Evolutionary conservation across 179 eudicot genomes (phyloP).

Genomic region (Silene coronaria): DNA sequence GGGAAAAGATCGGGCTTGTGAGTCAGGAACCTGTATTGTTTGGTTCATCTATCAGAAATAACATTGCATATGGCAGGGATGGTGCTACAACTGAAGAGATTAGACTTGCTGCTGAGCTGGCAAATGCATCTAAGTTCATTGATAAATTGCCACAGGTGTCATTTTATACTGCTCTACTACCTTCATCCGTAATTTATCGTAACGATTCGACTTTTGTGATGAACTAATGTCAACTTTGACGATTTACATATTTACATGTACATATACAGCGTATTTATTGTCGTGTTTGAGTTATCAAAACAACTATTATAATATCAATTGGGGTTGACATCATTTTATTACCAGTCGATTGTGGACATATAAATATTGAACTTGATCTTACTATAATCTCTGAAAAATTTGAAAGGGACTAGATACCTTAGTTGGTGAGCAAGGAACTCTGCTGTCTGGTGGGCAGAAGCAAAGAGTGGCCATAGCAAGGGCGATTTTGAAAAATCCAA

Average conservation of each 20-base stretch:
- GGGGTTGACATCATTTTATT: not conserved
- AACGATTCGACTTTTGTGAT: too few relatives aligned
- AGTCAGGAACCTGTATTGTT: conserved; percentile 28
- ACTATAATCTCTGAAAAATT: conserved; percentile 1
- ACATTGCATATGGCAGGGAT: conserved; percentile 27
- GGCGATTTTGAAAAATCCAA: conserved; percentile 64
- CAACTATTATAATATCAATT: not conserved
- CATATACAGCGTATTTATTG: not conserved
- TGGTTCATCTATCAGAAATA: conserved; percentile 20
- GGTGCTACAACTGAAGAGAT: conserved; percentile 26
- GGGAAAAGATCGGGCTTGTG: conserved; percentile 26
- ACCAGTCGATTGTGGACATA: not conserved
- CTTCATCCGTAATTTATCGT: not conserved
- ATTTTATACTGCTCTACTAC: conserved; percentile 1
- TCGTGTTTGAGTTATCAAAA: not conserved
- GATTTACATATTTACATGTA: too few relatives aligned
- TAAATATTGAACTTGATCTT: not conserved
- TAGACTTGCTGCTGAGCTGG: conserved; percentile 21
- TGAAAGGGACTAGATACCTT: conserved; percentile 56
- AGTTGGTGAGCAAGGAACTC: conserved; percentile 69
- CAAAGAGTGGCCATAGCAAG: conserved; percentile 71
- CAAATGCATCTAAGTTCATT: conserved; percentile 26
- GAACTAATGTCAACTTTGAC: too few relatives aligned
- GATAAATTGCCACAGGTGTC: conserved; percentile 26
- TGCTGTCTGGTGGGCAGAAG: conserved; percentile 68